Evolutionary conservation across 2,329 filamentous ascomycete species (phyloP).

Genomic region (Teratosphaeria viscida): DNA sequence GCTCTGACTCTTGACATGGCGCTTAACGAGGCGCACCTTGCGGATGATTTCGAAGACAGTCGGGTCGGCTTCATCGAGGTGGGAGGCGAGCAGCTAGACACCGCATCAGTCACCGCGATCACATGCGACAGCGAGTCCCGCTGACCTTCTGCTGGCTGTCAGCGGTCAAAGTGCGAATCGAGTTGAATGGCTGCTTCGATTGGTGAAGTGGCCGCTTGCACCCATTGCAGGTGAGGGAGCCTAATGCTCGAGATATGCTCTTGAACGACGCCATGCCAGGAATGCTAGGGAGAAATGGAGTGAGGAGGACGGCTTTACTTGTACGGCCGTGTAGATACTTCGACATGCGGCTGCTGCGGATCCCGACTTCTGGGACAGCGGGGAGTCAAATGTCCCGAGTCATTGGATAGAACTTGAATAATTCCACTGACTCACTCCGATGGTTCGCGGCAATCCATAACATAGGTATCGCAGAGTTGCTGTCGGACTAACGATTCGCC

Average conservation of each 20-base stretch:
- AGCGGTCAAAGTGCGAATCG: slow-evolving; percentile 29
- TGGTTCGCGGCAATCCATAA: too few relatives aligned
- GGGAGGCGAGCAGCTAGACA: slow-evolving; percentile 61
- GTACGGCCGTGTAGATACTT: background rate
- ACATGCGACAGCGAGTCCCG: background rate
- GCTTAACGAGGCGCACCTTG: slow-evolving; percentile 49
- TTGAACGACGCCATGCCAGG: slow-evolving; percentile 32
- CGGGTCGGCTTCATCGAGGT: slow-evolving; percentile 77
- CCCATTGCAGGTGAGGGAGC: slow-evolving; percentile 25
- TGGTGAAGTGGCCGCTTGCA: slow-evolving; percentile 20
- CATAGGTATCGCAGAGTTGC: too few relatives aligned
- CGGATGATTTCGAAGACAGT: slow-evolving; percentile 81
- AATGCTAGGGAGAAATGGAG: background rate
- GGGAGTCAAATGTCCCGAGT: background rate
- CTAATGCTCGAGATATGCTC: slow-evolving; percentile 29
- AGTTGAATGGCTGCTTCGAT: slow-evolving; percentile 24
- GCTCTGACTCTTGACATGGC: background rate
- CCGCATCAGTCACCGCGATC: slow-evolving; percentile 4
- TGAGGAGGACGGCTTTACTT: background rate
- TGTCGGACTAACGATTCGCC: background rate
- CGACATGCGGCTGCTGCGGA: background rate
- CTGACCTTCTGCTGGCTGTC: slow-evolving; percentile 40
- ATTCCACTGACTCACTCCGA: background rate
- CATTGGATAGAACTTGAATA: background rate
- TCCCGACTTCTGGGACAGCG: background rate